Evolutionary conservation across 75 land plant species (phyloP).

Genomic region (Pinus albicaulis): DNA sequence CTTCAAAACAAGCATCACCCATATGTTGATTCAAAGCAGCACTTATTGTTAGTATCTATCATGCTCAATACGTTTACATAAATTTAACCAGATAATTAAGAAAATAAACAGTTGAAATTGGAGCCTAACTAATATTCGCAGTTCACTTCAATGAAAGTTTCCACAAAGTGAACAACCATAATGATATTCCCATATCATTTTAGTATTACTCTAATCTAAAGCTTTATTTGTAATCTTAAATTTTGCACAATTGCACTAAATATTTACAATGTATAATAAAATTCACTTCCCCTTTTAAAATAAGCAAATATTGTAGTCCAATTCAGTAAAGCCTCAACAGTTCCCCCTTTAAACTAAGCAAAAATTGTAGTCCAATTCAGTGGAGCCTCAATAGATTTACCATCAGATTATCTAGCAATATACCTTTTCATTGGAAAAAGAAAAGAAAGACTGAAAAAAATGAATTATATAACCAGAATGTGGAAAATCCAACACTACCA

Average conservation of each 20-base stretch:
- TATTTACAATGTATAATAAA: background rate
- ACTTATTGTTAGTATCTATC: no score
- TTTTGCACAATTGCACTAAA: background rate
- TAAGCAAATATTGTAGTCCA: background rate
- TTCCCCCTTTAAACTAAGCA: background rate
- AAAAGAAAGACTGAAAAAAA: no score
- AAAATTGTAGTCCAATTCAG: background rate
- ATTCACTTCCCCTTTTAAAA: background rate
- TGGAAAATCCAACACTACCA: no score
- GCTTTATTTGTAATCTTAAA: background rate
- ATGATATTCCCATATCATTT: background rate
- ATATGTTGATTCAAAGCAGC: background rate
- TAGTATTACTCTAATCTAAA: background rate
- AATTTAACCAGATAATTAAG: no score
- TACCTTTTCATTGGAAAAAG: no score
- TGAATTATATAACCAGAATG: no score
- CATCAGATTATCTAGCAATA: background rate
- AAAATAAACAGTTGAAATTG: background rate
- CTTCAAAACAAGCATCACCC: background rate
- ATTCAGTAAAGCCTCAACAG: background rate
- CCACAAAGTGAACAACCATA: background rate
- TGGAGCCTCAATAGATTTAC: background rate
- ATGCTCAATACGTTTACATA: no score
- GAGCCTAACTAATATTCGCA: background rate
- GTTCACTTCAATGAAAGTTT: background rate